These are phyloP conservation scores for Pinus albicaulis DNA, from an alignment of 75 land plant species.

Conservation along the genomic window DNA sequence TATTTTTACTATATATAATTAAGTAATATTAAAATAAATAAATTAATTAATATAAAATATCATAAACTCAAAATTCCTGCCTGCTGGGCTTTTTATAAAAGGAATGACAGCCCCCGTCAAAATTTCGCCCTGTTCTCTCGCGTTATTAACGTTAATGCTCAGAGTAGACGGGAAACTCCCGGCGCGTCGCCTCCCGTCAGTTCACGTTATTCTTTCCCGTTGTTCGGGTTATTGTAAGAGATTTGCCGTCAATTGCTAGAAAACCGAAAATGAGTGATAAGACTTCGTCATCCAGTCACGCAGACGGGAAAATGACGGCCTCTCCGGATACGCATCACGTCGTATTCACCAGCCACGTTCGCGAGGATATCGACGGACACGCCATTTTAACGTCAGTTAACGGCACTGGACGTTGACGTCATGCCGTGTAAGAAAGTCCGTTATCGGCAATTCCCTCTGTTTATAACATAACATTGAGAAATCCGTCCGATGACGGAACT, in stretches of 20 bases:
- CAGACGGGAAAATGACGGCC: constrained; percentile 9
- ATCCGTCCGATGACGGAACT: constrained; percentile 10
- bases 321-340: not conserved
- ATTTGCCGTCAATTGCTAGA: not conserved
- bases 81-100: too few species aligned
- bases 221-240: not conserved
- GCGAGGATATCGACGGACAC: not conserved
- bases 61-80: too few species aligned
- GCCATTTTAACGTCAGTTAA: not conserved
- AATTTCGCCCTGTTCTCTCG: not conserved
- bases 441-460: constrained; percentile 5
- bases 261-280: not conserved
- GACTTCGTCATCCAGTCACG: not conserved
- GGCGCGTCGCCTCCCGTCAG: not conserved
- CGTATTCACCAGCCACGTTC: constrained; percentile 3
- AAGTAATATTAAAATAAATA: too few species aligned
- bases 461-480: not conserved
- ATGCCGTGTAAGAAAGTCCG: too few species aligned
- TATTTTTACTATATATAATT: too few species aligned
- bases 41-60: too few species aligned
- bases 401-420: not conserved
- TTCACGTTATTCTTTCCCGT: not conserved
- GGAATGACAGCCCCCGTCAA: too few species aligned
- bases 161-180: not conserved
- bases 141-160: not conserved